Evolutionary conservation across 1,284 basidiomycete genomes (phyloP).

Genomic region (Fomitopsis betulina): DNA sequence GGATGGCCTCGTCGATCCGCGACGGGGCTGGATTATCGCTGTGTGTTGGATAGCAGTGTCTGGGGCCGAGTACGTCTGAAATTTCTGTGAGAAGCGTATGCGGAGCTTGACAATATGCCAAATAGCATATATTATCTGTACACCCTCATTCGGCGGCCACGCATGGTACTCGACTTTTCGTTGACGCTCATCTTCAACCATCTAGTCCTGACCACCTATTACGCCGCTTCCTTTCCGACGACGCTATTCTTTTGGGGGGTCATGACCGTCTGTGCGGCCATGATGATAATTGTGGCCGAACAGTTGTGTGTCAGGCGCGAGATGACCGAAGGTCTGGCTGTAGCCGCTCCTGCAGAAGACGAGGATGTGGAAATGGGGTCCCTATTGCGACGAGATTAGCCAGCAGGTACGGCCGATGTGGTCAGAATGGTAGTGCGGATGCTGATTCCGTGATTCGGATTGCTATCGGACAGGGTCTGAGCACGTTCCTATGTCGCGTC

Average conservation of each 20-base stretch:
- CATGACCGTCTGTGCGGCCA: conserved; percentile 63
- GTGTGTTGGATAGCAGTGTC: conserved; percentile 79
- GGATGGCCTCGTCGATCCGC: conserved; percentile 64
- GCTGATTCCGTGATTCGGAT: not conserved
- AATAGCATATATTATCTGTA: conserved; percentile 85
- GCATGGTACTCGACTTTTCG: conserved; percentile 92
- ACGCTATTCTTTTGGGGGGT: conserved; percentile 89
- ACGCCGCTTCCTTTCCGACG: conserved; percentile 82
- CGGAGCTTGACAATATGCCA: conserved; percentile 10
- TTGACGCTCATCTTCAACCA: conserved; percentile 89
- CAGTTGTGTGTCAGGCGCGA: conserved; percentile 91
- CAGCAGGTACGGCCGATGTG: not conserved
- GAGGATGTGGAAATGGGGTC: conserved; percentile 59
- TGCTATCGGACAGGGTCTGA: not conserved
- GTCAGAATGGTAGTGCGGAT: too few relatives aligned
- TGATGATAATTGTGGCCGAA: conserved; percentile 82
- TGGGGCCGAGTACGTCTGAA: conserved; percentile 66
- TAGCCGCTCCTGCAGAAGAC: conserved; percentile 37
- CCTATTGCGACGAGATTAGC: conserved; percentile 32
- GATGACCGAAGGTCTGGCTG: conserved; percentile 81
- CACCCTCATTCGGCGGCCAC: conserved; percentile 83
- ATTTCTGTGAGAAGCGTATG: not conserved
- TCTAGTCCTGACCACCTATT: conserved; percentile 88
- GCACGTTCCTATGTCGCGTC: not conserved
- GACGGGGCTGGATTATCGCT: conserved; percentile 85